A percentile compares a stretch with the other conserved stretches of the same genome.
These are phyloP conservation scores for Pseudocercospora pini-densiflorae DNA, from an alignment of 2,329 filamentous ascomycete species.

Conservation along the genomic window DNA sequence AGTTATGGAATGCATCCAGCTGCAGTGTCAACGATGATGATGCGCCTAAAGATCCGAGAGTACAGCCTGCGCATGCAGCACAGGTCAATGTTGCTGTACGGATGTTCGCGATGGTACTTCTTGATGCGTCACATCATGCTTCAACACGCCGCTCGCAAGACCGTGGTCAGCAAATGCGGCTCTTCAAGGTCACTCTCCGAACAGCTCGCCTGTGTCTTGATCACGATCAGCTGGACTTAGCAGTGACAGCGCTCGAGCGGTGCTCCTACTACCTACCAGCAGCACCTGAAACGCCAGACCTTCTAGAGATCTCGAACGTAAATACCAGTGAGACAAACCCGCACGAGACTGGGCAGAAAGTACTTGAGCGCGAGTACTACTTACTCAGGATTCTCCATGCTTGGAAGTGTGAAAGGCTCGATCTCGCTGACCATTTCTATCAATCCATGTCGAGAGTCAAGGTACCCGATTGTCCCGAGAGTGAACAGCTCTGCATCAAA, in stretches of 20 bases:
- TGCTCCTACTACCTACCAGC: constrained; percentile 57
- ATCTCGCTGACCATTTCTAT: constrained; percentile 81
- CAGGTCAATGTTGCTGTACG: constrained; percentile 45
- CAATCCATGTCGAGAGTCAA: constrained; percentile 52
- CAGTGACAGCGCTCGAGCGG: constrained; percentile 65
- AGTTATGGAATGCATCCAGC: constrained; percentile 71
- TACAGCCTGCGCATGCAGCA: neutral
- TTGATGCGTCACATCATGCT: constrained; percentile 61
- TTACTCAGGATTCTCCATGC: constrained; percentile 71
- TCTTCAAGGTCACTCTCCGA: constrained; percentile 71
- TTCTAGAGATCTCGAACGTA: constrained; percentile 24
- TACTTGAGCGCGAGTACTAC: constrained; percentile 65
- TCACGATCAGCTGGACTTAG: constrained; percentile 61
- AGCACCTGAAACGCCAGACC: constrained; percentile 8
- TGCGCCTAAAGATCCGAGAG: constrained; percentile 8
- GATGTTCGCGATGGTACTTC: constrained; percentile 68
- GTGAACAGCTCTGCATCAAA: constrained; percentile 55
- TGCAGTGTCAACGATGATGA: constrained; percentile 44
- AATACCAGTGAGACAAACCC: constrained; percentile 25
- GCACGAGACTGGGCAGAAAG: constrained; percentile 41
- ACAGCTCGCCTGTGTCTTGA: constrained; percentile 67
- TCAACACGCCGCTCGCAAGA: constrained; percentile 29
- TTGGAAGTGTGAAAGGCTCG: constrained; percentile 73
- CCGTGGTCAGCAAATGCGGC: constrained; percentile 51
- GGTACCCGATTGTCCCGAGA: constrained; percentile 34